Percentiles rank a stretch among this genome's conserved stretches.
Conservation (phyloP, 805 yeast genomes). For the Ogataea methanolica region DNA sequence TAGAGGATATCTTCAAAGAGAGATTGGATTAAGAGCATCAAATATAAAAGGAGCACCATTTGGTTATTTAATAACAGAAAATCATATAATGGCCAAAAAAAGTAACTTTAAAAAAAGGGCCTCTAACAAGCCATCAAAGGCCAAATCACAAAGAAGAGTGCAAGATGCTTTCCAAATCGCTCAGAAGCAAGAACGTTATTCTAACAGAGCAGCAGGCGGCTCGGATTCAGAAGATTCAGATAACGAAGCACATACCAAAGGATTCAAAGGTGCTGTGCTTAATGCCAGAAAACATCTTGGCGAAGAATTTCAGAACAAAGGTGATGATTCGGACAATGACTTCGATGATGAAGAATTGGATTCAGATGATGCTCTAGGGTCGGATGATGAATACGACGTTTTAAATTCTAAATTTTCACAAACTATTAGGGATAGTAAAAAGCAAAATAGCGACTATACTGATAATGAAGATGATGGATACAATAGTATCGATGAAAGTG, state of each 20-base stretch:
- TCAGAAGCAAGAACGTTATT: constrained; percentile 11
- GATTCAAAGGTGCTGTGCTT: constrained; percentile 24
- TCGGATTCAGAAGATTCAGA: background rate
- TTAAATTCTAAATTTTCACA: constrained; percentile 66
- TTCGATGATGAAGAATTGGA: constrained; percentile 36
- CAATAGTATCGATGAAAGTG: constrained; percentile 70
- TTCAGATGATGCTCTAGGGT: constrained; percentile 86
- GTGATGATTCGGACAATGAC: constrained; percentile 25
- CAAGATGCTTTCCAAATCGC: constrained; percentile 28
- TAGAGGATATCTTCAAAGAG: no score
- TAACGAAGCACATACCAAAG: constrained; percentile 6
- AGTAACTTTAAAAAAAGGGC: constrained; percentile 8
- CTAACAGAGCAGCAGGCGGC: background rate
- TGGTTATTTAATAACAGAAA: no score
- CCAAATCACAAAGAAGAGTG: constrained; percentile 17
- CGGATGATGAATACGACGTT: constrained; percentile 65
- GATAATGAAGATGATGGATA: constrained; percentile 57
- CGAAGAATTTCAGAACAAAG: background rate
- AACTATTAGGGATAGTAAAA: constrained; percentile 54
- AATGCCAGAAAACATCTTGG: constrained; percentile 30
- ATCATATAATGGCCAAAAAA: constrained; percentile 5
- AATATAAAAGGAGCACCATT: no score
- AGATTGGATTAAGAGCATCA: no score
- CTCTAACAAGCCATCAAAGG: constrained; percentile 1
- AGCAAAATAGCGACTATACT: constrained; percentile 19